Evolutionary conservation across 305 asterid species (phyloP), one percentile per base, ranked within the genome.

Genomic region (Vinca major): DNA sequence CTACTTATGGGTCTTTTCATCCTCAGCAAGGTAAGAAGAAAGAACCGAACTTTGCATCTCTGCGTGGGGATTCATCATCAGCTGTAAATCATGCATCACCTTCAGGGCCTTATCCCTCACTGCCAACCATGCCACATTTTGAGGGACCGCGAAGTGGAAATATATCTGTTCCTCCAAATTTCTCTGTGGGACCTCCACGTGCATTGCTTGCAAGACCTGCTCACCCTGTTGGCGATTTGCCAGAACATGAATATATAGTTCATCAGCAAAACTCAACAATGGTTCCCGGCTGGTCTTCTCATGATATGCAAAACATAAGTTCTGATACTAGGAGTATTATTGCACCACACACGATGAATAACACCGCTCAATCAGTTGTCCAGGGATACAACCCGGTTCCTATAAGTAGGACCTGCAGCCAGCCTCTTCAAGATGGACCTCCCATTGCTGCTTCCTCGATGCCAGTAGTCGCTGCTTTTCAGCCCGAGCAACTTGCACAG

Each of bases 401-500:
- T 40, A 9, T 66, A 50, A 74, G 73, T 74, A 83, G 86, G 63
- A 83, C 63, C 33, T 68, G 81, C 70, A 76, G 71, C 74, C 78
- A 71, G 57, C 58, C 77, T 20, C 74, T 77, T 62, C 82, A 74
- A 44, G 94, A 82, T 60, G 84, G 67, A 13, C 74, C 80, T 67
- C 80, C 80, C 2, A 41, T 56, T 47, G 79, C 83, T 47, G 79
- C 83, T 62, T 69, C 90, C 41, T 65, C 89, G 10, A 36, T 56
- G 58, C 77, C 88, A 17, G 60, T 50, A 17, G 60, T 50, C n/a
- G 65, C 78, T 33, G 75, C 81, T 50, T 80, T 87, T 64, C 88
- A 85, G 65, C 58, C 88, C 1, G 95, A 88, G 65, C 95, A 92
- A 77, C 87, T 88, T 26, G 85, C 90, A 36, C 88, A 86, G 81